Evolutionary conservation across 1,284 basidiomycete species (phyloP), one percentile per base, ranked within the genome.

Genomic region (Wallemia hederae): DNA sequence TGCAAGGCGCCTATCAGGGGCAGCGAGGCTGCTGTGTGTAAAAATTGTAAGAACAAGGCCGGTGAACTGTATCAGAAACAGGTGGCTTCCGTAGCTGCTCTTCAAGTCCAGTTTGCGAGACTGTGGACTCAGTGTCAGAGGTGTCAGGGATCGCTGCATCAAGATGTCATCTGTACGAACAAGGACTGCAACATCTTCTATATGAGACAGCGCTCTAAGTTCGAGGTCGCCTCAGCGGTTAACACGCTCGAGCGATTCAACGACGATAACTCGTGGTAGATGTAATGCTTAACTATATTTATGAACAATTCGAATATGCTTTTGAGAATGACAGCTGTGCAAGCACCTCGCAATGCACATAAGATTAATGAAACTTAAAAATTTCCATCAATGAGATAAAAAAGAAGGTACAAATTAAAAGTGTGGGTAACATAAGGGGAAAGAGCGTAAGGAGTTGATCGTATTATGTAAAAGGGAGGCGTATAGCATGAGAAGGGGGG

Each of bases 121-220:
- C 70, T 97, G 24, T 97, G 90, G 90, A 96, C 90, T 0, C 90
- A 94, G 68, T 96, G 90, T 66, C 90, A 96, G 68, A 78, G 90
- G 28, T 96, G 90, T 73, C 90, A 96, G 68, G 90, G 90, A 5
- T 94, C 90, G 3, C 73, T 94, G 61, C 90, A 94, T 71, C 88
- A 91, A 75, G 92, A 98, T 68, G 92, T 97, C 22, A 75, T 98
- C 34, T 98, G 92, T 68, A 86, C 86, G 0, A 92, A 87, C 68
- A 91, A 87, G 68, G 92, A 98, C 71, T 98, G 92, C 66, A 92
- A 92, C 0, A 97, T 97, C 64, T 97, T 91, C 71, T 97, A 97
- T 70, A 89, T 92, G 80, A 75, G 92, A 49, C 94, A 92, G 71
- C 92, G 92, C 66, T 81, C 90, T 3, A 91, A 96, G 70, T 94